A percentile compares a stretch with the other conserved stretches of the same genome.
Evolutionary conservation across 176 grass and related monocot genomes (phyloP).

Genomic region (Triticum turgidum): DNA sequence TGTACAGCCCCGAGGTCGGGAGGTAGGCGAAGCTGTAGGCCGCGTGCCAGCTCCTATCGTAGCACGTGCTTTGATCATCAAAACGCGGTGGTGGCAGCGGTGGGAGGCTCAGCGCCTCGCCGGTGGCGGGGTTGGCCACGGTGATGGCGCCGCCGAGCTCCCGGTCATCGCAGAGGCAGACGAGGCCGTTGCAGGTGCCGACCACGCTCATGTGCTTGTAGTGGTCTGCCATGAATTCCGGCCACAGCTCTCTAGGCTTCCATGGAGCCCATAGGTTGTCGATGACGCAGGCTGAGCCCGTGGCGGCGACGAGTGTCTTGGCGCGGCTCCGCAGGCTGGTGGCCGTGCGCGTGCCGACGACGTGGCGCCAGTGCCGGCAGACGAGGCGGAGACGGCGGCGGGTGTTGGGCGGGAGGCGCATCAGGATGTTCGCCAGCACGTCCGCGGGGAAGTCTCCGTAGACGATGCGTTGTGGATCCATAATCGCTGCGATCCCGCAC

Average conservation of each 20-base stretch:
- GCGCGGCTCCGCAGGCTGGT: neutral
- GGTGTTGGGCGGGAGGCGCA: neutral
- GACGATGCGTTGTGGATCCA: too few species aligned
- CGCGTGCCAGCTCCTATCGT: neutral
- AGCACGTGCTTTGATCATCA: neutral
- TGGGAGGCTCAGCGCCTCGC: neutral
- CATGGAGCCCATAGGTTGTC: neutral
- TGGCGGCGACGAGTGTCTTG: neutral
- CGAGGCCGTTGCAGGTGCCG: constrained; percentile 3
- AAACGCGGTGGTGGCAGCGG: neutral
- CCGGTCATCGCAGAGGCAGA: constrained; percentile 4
- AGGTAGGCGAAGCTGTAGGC: neutral
- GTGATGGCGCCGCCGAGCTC: neutral
- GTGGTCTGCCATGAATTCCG: neutral
- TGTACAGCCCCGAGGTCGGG: neutral
- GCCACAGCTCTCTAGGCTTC: too few species aligned
- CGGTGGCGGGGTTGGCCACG: neutral
- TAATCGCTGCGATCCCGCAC: too few species aligned
- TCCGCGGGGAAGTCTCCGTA: neutral
- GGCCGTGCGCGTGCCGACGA: neutral
- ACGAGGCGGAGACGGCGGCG: neutral
- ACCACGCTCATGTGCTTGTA: neutral
- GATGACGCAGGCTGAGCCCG: neutral
- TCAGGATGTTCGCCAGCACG: neutral
- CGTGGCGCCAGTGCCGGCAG: neutral